phyloP scores from a whole-genome alignment of 2,329 filamentous ascomycete genomes.

The Teratosphaeria zuluensis region DNA sequence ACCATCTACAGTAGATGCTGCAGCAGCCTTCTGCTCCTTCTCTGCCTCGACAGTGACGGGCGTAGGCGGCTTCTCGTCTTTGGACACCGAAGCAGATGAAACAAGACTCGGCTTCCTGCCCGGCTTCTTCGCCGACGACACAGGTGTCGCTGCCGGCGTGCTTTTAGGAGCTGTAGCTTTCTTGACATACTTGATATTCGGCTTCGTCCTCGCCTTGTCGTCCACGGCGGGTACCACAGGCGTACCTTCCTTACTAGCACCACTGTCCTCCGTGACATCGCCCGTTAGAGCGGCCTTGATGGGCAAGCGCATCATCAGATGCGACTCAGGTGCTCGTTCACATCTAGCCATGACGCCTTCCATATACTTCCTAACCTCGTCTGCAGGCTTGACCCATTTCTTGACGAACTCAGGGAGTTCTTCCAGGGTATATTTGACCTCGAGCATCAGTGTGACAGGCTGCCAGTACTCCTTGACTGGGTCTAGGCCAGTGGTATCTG shows the following conservation, averaged over 20 bases:
- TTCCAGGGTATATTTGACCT: conserved; percentile 43
- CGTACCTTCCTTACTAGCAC: conserved; percentile 15
- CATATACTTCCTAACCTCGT: conserved; percentile 47
- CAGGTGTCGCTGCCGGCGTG: neutral
- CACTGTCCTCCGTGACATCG: conserved; percentile 9
- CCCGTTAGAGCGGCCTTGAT: conserved; percentile 14
- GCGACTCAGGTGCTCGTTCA: conserved; percentile 44
- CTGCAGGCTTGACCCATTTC: conserved; percentile 45
- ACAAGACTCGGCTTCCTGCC: conserved; percentile 1
- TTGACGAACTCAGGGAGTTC: conserved; percentile 46
- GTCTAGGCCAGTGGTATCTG: conserved; percentile 21
- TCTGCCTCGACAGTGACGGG: conserved; percentile 2
- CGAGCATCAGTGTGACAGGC: conserved; percentile 53
- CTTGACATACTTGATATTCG: conserved; percentile 12
- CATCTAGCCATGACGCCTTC: conserved; percentile 48
- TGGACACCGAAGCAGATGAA: neutral
- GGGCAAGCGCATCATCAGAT: conserved; percentile 48
- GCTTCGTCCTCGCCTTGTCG: conserved; percentile 8
- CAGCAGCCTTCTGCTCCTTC: conserved; percentile 4
- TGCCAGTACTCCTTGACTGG: conserved; percentile 61
- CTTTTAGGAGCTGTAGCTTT: conserved; percentile 3
- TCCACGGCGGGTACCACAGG: conserved; percentile 8
- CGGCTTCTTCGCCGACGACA: conserved; percentile 4
- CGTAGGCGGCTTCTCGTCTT: neutral
- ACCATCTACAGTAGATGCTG: neutral